A percentile compares a stretch with the other conserved stretches of the same genome.
These are phyloP conservation scores for Urtica urens DNA, from an alignment of 306 rosid species.

Conservation along the genomic window DNA sequence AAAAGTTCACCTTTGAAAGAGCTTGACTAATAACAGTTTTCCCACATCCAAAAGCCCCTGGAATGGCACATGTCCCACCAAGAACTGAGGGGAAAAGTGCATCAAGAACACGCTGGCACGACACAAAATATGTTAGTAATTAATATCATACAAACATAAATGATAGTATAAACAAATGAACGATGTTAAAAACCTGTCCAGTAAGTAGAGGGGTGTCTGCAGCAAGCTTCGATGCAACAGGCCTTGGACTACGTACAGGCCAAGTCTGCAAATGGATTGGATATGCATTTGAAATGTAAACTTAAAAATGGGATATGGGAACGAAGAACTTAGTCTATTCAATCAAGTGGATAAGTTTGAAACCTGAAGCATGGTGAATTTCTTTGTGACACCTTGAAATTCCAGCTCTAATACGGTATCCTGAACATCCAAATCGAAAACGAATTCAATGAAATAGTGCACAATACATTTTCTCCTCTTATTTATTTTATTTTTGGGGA, in stretches of 20 bases:
- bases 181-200: slow-evolving; percentile 63
- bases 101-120: slow-evolving; percentile 90
- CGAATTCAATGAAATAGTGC: background rate
- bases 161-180: background rate
- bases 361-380: slow-evolving; percentile 98
- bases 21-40: slow-evolving; percentile 99
- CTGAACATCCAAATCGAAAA: slow-evolving; percentile 32
- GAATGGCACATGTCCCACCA: slow-evolving; percentile 99
- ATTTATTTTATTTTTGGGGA: background rate
- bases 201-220: slow-evolving; percentile 99
- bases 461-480: background rate
- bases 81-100: slow-evolving; percentile 99
- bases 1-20: slow-evolving; percentile 70
- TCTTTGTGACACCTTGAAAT: slow-evolving; percentile 91
- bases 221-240: slow-evolving; percentile 95
- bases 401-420: slow-evolving; percentile 95
- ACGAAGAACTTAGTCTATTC: slow-evolving; percentile 5
- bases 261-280: slow-evolving; percentile 50
- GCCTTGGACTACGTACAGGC: slow-evolving; percentile 98
- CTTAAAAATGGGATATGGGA: slow-evolving; percentile 2
- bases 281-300: background rate
- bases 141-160: background rate
- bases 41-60: slow-evolving; percentile 99
- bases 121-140: slow-evolving; percentile 20
- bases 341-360: slow-evolving; percentile 8